A percentile compares a stretch with the other conserved stretches of the same genome.
Evolutionary conservation across 1,139 yeast genomes (phyloP).

Genomic region (Kurtzmaniella quercitrusa): DNA sequence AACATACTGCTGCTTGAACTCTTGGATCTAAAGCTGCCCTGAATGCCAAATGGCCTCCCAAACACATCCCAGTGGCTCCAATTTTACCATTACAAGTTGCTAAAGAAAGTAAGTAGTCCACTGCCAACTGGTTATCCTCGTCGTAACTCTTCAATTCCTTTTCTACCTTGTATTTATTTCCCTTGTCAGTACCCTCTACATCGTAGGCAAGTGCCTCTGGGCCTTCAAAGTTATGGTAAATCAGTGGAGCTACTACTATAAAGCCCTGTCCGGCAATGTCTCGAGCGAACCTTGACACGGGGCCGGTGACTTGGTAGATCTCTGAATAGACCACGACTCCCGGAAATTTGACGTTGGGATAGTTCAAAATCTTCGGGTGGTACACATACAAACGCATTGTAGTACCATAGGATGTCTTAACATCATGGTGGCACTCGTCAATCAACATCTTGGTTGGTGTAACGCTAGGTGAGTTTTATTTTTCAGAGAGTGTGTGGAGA

Average conservation of each 20-base stretch:
- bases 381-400: slow-evolving; percentile 62
- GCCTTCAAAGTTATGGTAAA: slow-evolving; percentile 68
- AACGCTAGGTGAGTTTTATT: no score
- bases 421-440: slow-evolving; percentile 62
- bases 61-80: slow-evolving; percentile 86
- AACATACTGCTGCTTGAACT: slow-evolving; percentile 66
- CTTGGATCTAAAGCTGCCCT: slow-evolving; percentile 66
- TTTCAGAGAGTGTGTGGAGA: no score
- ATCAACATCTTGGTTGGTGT: slow-evolving; percentile 49
- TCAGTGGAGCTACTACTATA: slow-evolving; percentile 73
- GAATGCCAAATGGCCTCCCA: slow-evolving; percentile 81
- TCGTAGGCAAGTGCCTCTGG: slow-evolving; percentile 69
- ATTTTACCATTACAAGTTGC: slow-evolving; percentile 68
- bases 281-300: slow-evolving; percentile 73
- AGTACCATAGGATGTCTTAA: slow-evolving; percentile 62
- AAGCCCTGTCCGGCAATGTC: slow-evolving; percentile 79
- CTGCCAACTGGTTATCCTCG: slow-evolving; percentile 63
- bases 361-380: slow-evolving; percentile 67
- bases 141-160: slow-evolving; percentile 73
- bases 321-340: slow-evolving; percentile 78
- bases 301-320: slow-evolving; percentile 78
- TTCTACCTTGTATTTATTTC: slow-evolving; percentile 61
- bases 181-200: slow-evolving; percentile 69
- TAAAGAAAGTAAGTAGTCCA: slow-evolving; percentile 56
- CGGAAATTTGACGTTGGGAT: slow-evolving; percentile 74